Evolutionary conservation across 2,329 filamentous ascomycete species (phyloP), one percentile per base, ranked within the genome.

Genomic region (Pseudogymnoascus sp.): DNA sequence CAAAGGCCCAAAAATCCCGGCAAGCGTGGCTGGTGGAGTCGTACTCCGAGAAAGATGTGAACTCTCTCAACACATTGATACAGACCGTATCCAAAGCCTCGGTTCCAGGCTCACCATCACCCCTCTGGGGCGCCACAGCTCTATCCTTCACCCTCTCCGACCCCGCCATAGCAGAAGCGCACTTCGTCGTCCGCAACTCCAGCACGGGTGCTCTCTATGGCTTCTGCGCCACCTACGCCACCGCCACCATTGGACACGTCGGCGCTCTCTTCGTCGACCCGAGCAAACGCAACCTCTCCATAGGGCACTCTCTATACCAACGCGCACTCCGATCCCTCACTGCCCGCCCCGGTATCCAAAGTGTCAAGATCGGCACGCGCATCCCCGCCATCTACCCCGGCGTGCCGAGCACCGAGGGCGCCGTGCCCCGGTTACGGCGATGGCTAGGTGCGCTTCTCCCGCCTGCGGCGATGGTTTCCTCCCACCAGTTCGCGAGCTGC

Each of bases 11-110:
- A 64, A 93, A 96, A 70, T 92, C 91, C n/a, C 86, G 90, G 65
- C 92, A 96, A 71, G 91, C 96, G 70, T 97, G 93, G 93, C 84
- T 97, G 1, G 93, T 97, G 0, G 93, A 97, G 72, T 86, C 84
- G 53, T 97, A 92, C 77, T 89, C 93, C 70, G 86, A 90, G 40
- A 82, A 93, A 63, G 93, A 97, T 72, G 80, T 82, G 1, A 78
- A 82, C 59, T 89, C 86, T 0, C 79, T 97, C 5, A 86, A 93
- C 64, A 86, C 84, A n/a, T 80, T 97, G 7, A 81, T 96, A 59
- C 83, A 84, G 63, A 81, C 85, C 3, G 80, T 93, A 2, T 85
- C 88, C 53, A 86, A 90, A 64, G 83, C 83, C 19, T 85, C 83
- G 61, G 81, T 84, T 1, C 86, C 87, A 0, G 85, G 84, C 35